A percentile compares a stretch with the other conserved stretches of the same genome.
Conservation (phyloP, 768 basidiomycete species). For the Suillus weaverae region DNA sequence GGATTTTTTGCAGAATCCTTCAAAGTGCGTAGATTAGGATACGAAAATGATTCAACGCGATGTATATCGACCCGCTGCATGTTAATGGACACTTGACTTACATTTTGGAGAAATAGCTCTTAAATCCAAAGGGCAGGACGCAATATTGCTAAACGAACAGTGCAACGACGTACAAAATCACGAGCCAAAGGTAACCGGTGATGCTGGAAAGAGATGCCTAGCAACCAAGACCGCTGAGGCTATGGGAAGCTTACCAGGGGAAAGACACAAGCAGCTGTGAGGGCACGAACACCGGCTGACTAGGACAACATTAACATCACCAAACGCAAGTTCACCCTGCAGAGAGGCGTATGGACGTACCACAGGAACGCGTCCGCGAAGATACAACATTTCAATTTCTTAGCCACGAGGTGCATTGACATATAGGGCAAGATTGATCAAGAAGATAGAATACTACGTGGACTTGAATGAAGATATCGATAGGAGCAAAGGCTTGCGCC, state of each 20-base stretch:
- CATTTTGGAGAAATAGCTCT: background rate
- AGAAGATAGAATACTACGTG: slow-evolving; percentile 36
- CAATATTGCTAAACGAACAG: slow-evolving; percentile 1
- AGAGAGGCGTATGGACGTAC: background rate
- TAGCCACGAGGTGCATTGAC: slow-evolving; percentile 42
- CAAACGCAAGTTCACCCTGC: background rate
- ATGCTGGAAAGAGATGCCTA: slow-evolving; percentile 6
- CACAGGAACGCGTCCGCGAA: background rate
- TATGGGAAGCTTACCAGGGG: background rate
- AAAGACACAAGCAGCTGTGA: background rate
- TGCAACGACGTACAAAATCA: background rate
- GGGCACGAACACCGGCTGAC: slow-evolving; percentile 1
- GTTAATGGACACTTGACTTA: background rate
- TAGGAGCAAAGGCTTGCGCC: slow-evolving; percentile 30
- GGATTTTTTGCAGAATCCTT: background rate
- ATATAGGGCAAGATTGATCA: slow-evolving; percentile 15
- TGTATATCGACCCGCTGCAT: background rate
- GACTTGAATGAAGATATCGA: slow-evolving; percentile 37
- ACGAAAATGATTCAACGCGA: background rate
- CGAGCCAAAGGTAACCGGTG: background rate
- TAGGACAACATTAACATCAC: background rate
- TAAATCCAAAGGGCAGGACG: background rate
- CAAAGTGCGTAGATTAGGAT: background rate
- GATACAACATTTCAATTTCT: slow-evolving; percentile 33
- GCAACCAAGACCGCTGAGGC: background rate